Conservation (phyloP, 2,329 filamentous ascomycete species). For the Calycina herbarum region DNA sequence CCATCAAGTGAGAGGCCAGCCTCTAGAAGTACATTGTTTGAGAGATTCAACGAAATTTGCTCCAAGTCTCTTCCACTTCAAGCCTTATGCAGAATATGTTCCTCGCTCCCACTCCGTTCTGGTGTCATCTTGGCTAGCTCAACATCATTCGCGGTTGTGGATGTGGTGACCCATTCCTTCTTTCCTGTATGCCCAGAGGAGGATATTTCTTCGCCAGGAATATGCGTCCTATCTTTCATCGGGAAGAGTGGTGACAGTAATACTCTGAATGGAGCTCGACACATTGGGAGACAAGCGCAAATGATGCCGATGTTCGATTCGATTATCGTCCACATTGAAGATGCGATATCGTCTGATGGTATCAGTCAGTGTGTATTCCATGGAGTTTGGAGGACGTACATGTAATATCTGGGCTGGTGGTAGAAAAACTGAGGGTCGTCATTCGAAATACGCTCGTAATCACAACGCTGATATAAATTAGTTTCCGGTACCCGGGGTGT, state of each 20-base stretch:
- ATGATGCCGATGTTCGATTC: slow-evolving; percentile 41
- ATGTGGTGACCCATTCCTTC: background rate
- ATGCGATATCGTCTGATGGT: slow-evolving; percentile 13
- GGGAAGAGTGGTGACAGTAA: slow-evolving; percentile 30
- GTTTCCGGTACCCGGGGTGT: too few species aligned
- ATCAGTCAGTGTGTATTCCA: background rate
- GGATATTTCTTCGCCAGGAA: background rate
- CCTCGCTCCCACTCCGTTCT: background rate
- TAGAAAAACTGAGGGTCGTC: slow-evolving; percentile 3
- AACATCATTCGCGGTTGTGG: background rate
- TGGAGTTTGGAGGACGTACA: background rate
- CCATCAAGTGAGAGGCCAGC: background rate
- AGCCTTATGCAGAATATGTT: background rate
- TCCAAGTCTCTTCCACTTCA: background rate
- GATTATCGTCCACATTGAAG: slow-evolving; percentile 41
- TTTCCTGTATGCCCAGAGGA: background rate
- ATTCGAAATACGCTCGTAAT: background rate
- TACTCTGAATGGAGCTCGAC: slow-evolving; percentile 35
- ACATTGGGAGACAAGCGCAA: slow-evolving; percentile 42
- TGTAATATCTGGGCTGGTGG: background rate
- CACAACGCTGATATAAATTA: background rate
- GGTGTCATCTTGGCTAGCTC: background rate
- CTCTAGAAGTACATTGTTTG: background rate
- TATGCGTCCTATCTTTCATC: background rate
- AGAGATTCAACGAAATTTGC: background rate